Evolutionary conservation across 345 rosid species (phyloP).

Genomic region (Noccaea caerulescens): DNA sequence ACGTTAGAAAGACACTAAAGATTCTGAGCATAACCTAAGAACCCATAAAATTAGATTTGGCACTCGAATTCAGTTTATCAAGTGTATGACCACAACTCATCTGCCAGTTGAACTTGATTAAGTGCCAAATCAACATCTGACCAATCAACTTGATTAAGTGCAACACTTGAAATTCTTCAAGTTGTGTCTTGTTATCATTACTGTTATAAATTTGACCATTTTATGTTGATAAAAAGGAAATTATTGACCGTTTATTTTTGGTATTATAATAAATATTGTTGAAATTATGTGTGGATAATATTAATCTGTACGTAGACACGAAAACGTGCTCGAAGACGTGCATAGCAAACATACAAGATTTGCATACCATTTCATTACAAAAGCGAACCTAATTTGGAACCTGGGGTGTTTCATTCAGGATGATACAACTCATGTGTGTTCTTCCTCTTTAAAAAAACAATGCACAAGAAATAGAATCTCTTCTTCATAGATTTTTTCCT

Average conservation of each 20-base stretch:
- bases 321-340: slow-evolving; percentile 42
- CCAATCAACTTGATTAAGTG: too few species aligned
- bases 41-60: not conserved
- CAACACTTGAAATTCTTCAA: slow-evolving; percentile 34
- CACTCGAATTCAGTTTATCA: not conserved
- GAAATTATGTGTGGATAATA: slow-evolving; percentile 12
- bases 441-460: slow-evolving; percentile 4
- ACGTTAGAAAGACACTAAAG: not conserved
- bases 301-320: slow-evolving; percentile 22
- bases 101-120: slow-evolving; percentile 10
- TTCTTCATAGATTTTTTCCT: not conserved
- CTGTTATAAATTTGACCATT: slow-evolving; percentile 15
- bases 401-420: slow-evolving; percentile 9
- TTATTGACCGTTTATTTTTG: not conserved
- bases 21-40: slow-evolving; percentile 10
- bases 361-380: slow-evolving; percentile 20
- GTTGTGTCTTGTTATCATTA: slow-evolving; percentile 22
- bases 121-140: not conserved
- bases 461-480: slow-evolving; percentile 23
- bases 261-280: not conserved
- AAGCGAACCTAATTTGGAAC: slow-evolving; percentile 18
- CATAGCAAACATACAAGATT: slow-evolving; percentile 36
- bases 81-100: not conserved
- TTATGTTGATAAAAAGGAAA: too few species aligned
- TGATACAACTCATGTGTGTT: slow-evolving; percentile 11